Evolutionary conservation across 108 stramenopile species (phyloP).

Genomic region (Parmales sp.): DNA sequence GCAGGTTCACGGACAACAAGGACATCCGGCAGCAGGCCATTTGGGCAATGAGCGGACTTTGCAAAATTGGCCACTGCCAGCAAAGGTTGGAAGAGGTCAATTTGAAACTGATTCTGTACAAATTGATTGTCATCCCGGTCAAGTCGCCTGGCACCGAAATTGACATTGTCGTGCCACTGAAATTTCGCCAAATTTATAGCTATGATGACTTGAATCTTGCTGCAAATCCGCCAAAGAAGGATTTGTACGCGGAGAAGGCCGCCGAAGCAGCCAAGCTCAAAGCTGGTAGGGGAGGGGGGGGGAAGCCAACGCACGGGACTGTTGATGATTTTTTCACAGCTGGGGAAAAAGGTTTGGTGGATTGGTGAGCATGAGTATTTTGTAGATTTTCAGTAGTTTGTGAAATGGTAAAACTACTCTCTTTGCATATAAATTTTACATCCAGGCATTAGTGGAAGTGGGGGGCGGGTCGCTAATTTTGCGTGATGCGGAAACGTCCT

Average conservation of each 20-base stretch:
- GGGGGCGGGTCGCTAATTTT: too few species aligned
- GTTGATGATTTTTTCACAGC: slow-evolving; percentile 5
- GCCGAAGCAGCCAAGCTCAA: neutral
- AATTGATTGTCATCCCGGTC: neutral
- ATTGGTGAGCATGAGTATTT: too few species aligned
- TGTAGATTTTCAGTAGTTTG: too few species aligned
- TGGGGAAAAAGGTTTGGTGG: neutral
- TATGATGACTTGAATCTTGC: neutral
- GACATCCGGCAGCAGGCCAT: slow-evolving; percentile 8
- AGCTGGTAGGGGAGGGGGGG: neutral
- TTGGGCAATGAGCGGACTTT: slow-evolving; percentile 1
- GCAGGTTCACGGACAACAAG: neutral
- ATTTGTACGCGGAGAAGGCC: neutral
- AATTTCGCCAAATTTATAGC: neutral
- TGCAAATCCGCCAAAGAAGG: slow-evolving; percentile 4
- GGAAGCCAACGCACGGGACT: neutral
- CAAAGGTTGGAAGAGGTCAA: neutral
- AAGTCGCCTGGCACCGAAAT: neutral
- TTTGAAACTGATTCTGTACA: neutral
- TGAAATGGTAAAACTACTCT: too few species aligned
- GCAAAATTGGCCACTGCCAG: neutral
- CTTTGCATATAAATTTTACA: too few species aligned
- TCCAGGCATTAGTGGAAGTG: too few species aligned
- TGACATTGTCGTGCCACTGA: neutral
- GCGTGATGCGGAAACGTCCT: too few species aligned